Evolutionary conservation across 345 rosid genomes (phyloP), one percentile per base, ranked within the genome.

Genomic region (Geranium brycei): DNA sequence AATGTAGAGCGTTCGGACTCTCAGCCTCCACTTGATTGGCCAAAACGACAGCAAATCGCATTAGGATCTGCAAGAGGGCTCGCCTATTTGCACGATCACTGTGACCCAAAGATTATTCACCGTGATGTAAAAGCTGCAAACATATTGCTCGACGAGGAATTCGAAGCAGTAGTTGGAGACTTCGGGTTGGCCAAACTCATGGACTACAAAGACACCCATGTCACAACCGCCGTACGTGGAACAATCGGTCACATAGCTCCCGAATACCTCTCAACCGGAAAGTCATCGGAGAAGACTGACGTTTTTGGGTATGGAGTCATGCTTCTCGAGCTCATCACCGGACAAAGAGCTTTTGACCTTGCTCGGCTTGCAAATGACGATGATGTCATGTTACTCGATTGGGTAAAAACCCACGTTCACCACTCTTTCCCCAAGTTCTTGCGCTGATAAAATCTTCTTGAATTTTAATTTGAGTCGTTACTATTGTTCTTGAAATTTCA

Each of bases 171-270:
- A 40, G 96, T 92, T 69, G 96, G 98, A 72, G 98, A 89, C 70
- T 92, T 89, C 64, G 98, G 98, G 41, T 78, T 92, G 59, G 98
- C 97, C 61, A 89, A 86, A 73, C 87, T 89, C 64, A 86, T 92
- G 95, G 87, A 87, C 72, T 86, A 89, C 70, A 89, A 89, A 61
- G 96, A 89, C 63, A 86, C 96, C 4, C 93, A 92, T 70, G 96
- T 89, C 57, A 92, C 95, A 17, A 92, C 98, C 61, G 97, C 91
- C 47, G 97, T 92, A 19, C 95, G 96, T 17, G 98, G 98, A 59
- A 89, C 98, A n/a, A 89, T 92, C 16, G 98, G 98, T 31, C 97
- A 92, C 69, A 86, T 92, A 76, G 91, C 97, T 4, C 98, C 98
- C 0, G 98, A 92, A 72, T 92, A 92, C 77, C 90, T 92, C 55